phyloP scores from a whole-genome alignment of 495 filamentous ascomycete species.

The Usnea hakonensis region DNA sequence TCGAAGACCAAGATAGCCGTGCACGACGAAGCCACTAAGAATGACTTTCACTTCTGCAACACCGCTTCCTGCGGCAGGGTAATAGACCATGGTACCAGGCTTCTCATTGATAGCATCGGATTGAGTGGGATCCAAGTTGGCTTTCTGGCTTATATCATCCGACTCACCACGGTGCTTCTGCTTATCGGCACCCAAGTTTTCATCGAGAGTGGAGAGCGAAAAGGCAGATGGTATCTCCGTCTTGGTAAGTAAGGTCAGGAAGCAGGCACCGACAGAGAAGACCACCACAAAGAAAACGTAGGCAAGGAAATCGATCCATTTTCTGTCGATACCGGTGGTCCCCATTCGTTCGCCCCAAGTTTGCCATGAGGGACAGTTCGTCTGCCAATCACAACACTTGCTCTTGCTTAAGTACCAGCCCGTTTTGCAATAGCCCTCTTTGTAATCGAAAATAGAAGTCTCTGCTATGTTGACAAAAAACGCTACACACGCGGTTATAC shows the following conservation, averaged over 20 bases:
- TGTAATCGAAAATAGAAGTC: slow-evolving; percentile 76
- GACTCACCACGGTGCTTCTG: slow-evolving; percentile 32
- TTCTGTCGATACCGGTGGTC: slow-evolving; percentile 40
- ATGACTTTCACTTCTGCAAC: slow-evolving; percentile 98
- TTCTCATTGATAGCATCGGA: slow-evolving; percentile 23
- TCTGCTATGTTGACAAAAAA: slow-evolving; percentile 88
- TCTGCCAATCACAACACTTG: slow-evolving; percentile 64
- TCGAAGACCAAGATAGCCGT: slow-evolving; percentile 86
- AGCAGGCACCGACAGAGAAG: slow-evolving; percentile 68
- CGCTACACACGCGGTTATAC: slow-evolving; percentile 75
- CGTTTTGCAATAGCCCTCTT: slow-evolving; percentile 75
- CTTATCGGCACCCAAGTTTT: slow-evolving; percentile 52
- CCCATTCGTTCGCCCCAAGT: slow-evolving; percentile 66
- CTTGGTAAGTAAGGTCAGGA: slow-evolving; percentile 77
- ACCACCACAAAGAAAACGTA: slow-evolving; percentile 63
- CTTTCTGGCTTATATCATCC: slow-evolving; percentile 27
- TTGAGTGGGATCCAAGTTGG: slow-evolving; percentile 29
- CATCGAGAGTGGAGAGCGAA: slow-evolving; percentile 78
- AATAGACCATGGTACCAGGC: slow-evolving; percentile 73
- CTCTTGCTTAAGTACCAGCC: slow-evolving; percentile 66
- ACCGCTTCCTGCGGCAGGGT: slow-evolving; percentile 91
- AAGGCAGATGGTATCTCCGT: slow-evolving; percentile 86
- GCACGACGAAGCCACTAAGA: slow-evolving; percentile 91
- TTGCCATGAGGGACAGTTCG: slow-evolving; percentile 60
- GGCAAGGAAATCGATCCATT: slow-evolving; percentile 65